Evolutionary conservation across 2,329 filamentous ascomycete genomes (phyloP), one percentile per base, ranked within the genome.

Genomic region (Colletotrichum paranaense): DNA sequence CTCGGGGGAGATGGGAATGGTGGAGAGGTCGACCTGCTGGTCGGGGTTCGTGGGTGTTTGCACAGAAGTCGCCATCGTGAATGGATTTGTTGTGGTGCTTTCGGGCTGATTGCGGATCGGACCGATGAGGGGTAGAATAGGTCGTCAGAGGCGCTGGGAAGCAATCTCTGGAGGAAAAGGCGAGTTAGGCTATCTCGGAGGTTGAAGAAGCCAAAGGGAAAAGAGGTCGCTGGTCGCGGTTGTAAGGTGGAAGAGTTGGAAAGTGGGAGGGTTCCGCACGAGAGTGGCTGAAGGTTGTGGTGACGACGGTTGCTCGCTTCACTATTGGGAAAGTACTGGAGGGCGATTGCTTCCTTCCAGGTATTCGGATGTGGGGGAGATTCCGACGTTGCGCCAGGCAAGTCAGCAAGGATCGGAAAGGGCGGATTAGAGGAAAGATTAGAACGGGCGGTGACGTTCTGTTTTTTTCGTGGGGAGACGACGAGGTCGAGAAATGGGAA

Each of bases 1-100:
- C 75, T 87, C 88, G 65, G 90, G 91, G 64, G 90, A 91, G 82
- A 93, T 89, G 77, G 91, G 91, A 73, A 93, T 92, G 64, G 91
- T 92, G 73, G 90, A 91, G 74, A 92, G 86, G 77, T 93, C 91
- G 82, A 92, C 91, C 81, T 91, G 91, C 79, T 89, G 74, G 58
- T 78, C 75, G 60, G 68, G 52, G 72, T 74, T 74, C 24, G 67
- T 74, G 57, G 72, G 72, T 67, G 72, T 71, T 72, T 74, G 68
- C 56, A 80, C 79, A 62, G 77, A 71, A 60, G 81, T 77, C 74
- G 83, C 82, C 83, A 85, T 85, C 73, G 72, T 81, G 78, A 49
- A 70, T 5, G 49, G 65, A 38, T 55, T 66, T 71, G 65, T 71
- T 65, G 60, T 74, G 57, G 42, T 72, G 38, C 52, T 52, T 38